A percentile compares a stretch with the other conserved stretches of the same genome.
phyloP scores from a whole-genome alignment of 805 yeast species.

The Cyberlindnera lachancei region DNA sequence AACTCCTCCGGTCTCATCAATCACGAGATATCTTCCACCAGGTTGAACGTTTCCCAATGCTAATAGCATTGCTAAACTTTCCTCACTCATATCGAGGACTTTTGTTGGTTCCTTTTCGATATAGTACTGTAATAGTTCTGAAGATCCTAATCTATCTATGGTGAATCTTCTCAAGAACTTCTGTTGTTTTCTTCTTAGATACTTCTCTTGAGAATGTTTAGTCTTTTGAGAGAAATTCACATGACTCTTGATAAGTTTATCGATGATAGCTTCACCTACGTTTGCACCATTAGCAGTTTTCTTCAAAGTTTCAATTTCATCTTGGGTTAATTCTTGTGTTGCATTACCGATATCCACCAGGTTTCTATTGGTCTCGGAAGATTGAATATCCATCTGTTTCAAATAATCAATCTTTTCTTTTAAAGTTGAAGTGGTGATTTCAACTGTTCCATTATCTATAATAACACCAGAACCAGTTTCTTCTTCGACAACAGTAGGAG shows the following conservation, averaged over 20 bases:
- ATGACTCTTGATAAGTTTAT: slow-evolving; percentile 76
- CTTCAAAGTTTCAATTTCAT: slow-evolving; percentile 83
- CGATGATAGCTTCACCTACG: slow-evolving; percentile 71
- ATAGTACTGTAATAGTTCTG: slow-evolving; percentile 65
- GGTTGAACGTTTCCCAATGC: slow-evolving; percentile 78
- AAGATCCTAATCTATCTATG: slow-evolving; percentile 65
- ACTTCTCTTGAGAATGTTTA: slow-evolving; percentile 83
- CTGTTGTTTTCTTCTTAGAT: slow-evolving; percentile 83
- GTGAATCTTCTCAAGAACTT: slow-evolving; percentile 84
- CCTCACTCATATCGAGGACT: slow-evolving; percentile 78
- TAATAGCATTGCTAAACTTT: slow-evolving; percentile 70
- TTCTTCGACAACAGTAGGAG: slow-evolving; percentile 11
- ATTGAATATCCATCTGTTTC: slow-evolving; percentile 26
- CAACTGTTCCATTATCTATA: too few relatives aligned
- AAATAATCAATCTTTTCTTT: slow-evolving; percentile 20
- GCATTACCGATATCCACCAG: slow-evolving; percentile 59
- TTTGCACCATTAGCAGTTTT: slow-evolving; percentile 51
- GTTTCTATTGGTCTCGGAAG: slow-evolving; percentile 59
- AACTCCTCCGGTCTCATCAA: slow-evolving; percentile 96
- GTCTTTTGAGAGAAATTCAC: slow-evolving; percentile 86
- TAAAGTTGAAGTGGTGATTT: too few relatives aligned
- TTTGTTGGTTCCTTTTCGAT: slow-evolving; percentile 59
- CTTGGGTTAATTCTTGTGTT: slow-evolving; percentile 65
- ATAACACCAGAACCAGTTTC: too few relatives aligned
- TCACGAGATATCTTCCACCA: slow-evolving; percentile 80